Base-by-base conservation (phyloP, 2,329 filamentous ascomycete species). In the Aspergillus awamori region DNA sequence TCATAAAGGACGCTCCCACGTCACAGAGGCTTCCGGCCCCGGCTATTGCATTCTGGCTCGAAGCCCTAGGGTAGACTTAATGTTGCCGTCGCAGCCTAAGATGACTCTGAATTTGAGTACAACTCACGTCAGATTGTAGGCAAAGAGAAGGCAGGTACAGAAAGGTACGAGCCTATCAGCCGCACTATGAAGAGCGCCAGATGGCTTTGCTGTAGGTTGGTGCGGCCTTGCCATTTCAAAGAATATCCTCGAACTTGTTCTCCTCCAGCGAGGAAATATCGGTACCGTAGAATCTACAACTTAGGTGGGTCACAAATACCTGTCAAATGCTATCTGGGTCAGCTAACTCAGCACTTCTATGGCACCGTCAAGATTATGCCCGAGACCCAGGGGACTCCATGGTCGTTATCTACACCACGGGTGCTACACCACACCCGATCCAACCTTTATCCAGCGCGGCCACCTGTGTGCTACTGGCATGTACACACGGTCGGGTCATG, bases 401-500 rank as follows among this genome's bases (percentile, higher is more conserved):
- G 60, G 24, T 20, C 20, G 62, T 66, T 20, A 64, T 67, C 38
- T 58, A 67, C 36, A 48, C 48, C 17, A 53, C 41, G 28, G 48
- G 60, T 36, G 22, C 41, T 3, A 67, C 64, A 62, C 59, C 65
- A 17, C 65, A 55, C 17, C 64, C 62, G 66, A 80, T 83, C 13
- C 82, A 62, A 85, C 88, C 61, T 88, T 85, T 69, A 73, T 88
- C 11, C 72, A 87, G 0, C 85, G 85, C 0, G 87, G 86, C 60
- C 33, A 13, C 11, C 33, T 36, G 11, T 36, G 33, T 36, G 1
- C 86, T 86, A 0, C 67, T 88, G 48, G 86, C 82, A 1, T 88
- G 91, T 71, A 83, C 90, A 59, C 89, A 88, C 68, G 88, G 89
- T 1, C 81, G 88, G 3, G 74, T 85, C 3, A 74, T 81, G 1